Conservation (phyloP, 495 filamentous ascomycete species). For the Neurospora pannonica region DNA sequence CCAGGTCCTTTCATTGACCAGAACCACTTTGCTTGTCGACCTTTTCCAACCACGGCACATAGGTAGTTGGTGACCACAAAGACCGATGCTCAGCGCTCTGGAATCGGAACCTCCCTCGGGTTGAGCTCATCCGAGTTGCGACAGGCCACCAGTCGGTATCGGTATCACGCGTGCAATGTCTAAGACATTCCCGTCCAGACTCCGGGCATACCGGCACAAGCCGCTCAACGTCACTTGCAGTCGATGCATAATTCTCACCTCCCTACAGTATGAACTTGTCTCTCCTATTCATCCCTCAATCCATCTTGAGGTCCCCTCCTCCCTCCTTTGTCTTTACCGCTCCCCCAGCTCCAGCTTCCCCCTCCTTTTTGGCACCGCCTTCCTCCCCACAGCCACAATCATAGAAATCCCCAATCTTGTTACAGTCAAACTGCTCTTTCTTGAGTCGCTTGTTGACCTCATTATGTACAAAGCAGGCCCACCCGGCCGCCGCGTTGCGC, state of each 20-base stretch:
- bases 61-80: neutral
- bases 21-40: neutral
- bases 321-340: constrained; percentile 1
- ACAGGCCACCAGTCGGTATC: neutral
- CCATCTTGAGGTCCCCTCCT: constrained; percentile 28
- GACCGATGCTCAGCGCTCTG: neutral
- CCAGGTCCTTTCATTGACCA: neutral
- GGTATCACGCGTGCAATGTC: neutral
- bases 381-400: constrained; percentile 92
- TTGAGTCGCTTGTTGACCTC: constrained; percentile 79
- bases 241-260: neutral
- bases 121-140: neutral
- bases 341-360: neutral
- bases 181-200: neutral
- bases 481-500: constrained; percentile 72
- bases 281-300: constrained; percentile 22
- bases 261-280: neutral
- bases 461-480: constrained; percentile 94
- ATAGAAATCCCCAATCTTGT: constrained; percentile 82
- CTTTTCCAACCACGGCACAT: neutral
- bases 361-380: constrained; percentile 31
- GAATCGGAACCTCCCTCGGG: neutral
- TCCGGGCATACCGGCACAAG: neutral
- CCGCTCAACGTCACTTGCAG: neutral
- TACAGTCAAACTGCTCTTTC: constrained; percentile 81